These are phyloP conservation scores for Helichrysum umbraculigerum DNA, from an alignment of 129 eudicot species.

Conservation along the genomic window DNA sequence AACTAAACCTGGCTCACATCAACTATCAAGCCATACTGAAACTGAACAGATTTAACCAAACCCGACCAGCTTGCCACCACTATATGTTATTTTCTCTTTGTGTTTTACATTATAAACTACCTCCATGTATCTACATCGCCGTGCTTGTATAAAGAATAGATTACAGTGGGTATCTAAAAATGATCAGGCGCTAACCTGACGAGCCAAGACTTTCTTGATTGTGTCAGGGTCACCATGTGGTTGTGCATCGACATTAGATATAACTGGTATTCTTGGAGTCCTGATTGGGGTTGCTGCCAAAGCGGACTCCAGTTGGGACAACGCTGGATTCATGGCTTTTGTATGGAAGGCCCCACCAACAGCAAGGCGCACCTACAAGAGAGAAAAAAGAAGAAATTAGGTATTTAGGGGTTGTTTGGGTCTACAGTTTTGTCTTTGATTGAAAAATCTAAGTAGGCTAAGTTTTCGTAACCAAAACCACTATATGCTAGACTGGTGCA, in stretches of 20 bases:
- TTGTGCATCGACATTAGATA: slow-evolving; percentile 91
- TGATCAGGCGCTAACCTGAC: slow-evolving; percentile 51
- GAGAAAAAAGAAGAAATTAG: not conserved
- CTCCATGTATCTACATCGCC: not conserved
- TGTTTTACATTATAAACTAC: not conserved
- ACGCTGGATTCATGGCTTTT: slow-evolving; percentile 87
- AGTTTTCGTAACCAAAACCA: not conserved
- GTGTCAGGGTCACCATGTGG: slow-evolving; percentile 92
- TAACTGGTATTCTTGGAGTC: slow-evolving; percentile 86
- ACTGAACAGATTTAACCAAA: not conserved
- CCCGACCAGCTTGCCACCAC: not conserved
- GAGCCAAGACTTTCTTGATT: slow-evolving; percentile 88
- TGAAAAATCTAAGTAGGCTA: no score
- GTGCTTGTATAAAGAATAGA: not conserved
- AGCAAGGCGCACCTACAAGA: slow-evolving; percentile 81
- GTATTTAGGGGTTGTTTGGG: not conserved
- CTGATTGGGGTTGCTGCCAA: slow-evolving; percentile 75
- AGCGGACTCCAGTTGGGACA: slow-evolving; percentile 86
- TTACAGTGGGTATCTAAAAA: not conserved
- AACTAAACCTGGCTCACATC: not conserved
- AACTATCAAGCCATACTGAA: not conserved
- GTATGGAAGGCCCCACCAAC: slow-evolving; percentile 98
- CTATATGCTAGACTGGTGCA: not conserved
- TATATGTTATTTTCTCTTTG: not conserved
- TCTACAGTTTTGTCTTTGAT: not conserved